Percentiles rank a stretch among this genome's conserved stretches.
Conservation (phyloP, 2,329 filamentous ascomycete genomes). For the Diaporthe vexans region DNA sequence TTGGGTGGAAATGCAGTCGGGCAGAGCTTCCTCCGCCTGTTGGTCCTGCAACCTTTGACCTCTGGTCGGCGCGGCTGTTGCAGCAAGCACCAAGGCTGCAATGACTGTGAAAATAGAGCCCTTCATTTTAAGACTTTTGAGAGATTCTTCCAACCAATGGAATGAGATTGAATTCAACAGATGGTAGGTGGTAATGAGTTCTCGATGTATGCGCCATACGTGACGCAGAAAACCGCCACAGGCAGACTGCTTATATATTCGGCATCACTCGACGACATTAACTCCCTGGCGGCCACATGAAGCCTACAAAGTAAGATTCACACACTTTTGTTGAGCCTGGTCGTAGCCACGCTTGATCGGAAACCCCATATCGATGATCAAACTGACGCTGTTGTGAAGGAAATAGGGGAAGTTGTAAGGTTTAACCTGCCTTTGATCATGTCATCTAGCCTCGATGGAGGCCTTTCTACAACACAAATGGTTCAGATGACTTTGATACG, state of each 20-base stretch:
- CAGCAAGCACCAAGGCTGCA: neutral
- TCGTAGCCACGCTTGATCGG: neutral
- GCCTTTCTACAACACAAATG: neutral
- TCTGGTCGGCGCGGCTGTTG: neutral
- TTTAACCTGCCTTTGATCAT: neutral
- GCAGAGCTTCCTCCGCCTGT: neutral
- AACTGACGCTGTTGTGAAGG: neutral
- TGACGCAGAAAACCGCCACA: too few relatives aligned
- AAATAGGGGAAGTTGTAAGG: neutral
- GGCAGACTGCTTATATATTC: neutral
- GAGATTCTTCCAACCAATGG: neutral
- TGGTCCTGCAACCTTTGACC: neutral
- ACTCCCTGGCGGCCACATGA: neutral
- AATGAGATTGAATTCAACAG: too few relatives aligned
- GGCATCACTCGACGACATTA: neutral
- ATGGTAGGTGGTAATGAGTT: neutral
- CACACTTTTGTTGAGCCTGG: too few relatives aligned
- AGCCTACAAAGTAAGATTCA: neutral
- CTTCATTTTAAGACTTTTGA: neutral
- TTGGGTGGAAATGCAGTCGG: neutral
- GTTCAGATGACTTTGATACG: slow-evolving; percentile 2
- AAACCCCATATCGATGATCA: neutral
- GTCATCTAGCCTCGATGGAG: neutral
- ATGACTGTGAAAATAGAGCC: neutral
- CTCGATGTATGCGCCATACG: too few relatives aligned